These are phyloP conservation scores for Pichia heedii DNA, from an alignment of 805 yeast genomes.

Conservation along the genomic window DNA sequence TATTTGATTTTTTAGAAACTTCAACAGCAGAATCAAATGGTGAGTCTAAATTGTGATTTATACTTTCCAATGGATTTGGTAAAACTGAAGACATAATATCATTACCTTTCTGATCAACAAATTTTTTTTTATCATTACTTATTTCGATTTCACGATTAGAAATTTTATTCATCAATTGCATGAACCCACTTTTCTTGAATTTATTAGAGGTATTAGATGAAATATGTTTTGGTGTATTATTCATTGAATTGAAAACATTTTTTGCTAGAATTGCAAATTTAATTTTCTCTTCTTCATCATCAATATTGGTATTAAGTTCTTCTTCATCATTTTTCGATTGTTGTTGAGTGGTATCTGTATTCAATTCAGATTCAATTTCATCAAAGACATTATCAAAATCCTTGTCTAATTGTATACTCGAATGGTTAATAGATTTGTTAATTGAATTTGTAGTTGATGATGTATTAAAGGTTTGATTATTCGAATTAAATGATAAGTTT, in stretches of 20 bases:
- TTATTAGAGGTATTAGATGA: slow-evolving; percentile 27
- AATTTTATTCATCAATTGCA: slow-evolving; percentile 34
- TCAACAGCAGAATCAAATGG: slow-evolving; percentile 6
- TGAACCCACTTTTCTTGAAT: slow-evolving; percentile 32
- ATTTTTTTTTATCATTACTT: slow-evolving; percentile 27
- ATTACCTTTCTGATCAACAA: slow-evolving; percentile 28
- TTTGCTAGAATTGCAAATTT: slow-evolving; percentile 33
- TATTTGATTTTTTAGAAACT: not conserved
- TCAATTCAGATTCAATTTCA: slow-evolving; percentile 21
- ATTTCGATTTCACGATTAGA: slow-evolving; percentile 32
- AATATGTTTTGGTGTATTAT: slow-evolving; percentile 19
- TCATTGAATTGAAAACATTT: slow-evolving; percentile 32
- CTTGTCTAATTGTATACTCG: too few species aligned
- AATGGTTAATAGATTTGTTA: too few species aligned
- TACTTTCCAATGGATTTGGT: slow-evolving; percentile 17
- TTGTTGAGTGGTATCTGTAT: not conserved
- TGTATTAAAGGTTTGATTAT: too few species aligned
- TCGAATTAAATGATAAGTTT: too few species aligned
- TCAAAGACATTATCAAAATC: slow-evolving; percentile 24
- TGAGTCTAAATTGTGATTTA: slow-evolving; percentile 1
- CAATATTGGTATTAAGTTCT: not conserved
- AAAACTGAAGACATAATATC: slow-evolving; percentile 26
- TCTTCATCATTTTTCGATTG: slow-evolving; percentile 7
- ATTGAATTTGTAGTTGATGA: too few species aligned
- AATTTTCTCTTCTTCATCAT: slow-evolving; percentile 25